Conservation (phyloP, 2,329 filamentous ascomycete species). For the Epicoccum sorghinum region DNA sequence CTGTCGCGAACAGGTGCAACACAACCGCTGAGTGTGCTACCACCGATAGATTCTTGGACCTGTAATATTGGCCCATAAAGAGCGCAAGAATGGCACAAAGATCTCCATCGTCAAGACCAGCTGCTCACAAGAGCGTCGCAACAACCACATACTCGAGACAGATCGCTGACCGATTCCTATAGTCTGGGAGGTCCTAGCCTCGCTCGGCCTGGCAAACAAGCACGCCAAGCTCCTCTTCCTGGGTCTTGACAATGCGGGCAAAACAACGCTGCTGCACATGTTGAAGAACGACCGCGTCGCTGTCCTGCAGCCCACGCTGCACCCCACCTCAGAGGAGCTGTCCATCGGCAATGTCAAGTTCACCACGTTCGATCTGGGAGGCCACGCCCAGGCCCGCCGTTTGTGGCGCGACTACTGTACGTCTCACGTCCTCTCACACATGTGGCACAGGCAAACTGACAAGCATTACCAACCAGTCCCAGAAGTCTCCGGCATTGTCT, state of each 20-base stretch:
- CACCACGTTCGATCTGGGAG: slow-evolving; percentile 80
- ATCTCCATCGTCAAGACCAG: neutral
- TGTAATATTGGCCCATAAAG: neutral
- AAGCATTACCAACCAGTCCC: slow-evolving; percentile 30
- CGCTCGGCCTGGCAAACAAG: slow-evolving; percentile 89
- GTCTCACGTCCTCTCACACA: neutral
- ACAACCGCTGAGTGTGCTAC: neutral
- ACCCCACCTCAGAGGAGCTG: slow-evolving; percentile 69
- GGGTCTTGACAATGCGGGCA: slow-evolving; percentile 91
- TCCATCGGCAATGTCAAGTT: slow-evolving; percentile 70
- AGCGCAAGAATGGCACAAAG: neutral
- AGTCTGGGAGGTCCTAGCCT: slow-evolving; percentile 91
- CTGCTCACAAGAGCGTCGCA: neutral
- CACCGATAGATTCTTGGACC: too few relatives aligned
- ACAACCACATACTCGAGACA: neutral
- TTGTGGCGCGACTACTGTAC: slow-evolving; percentile 50
- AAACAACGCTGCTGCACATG: slow-evolving; percentile 96
- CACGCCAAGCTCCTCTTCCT: slow-evolving; percentile 76
- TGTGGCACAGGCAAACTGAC: too few relatives aligned
- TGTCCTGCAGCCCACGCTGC: slow-evolving; percentile 62
- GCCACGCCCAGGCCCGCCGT: slow-evolving; percentile 49
- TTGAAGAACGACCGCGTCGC: slow-evolving; percentile 89
- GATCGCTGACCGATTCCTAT: neutral
- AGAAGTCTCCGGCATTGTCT: slow-evolving; percentile 76
- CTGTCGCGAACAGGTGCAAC: neutral